Conservation (phyloP, 768 basidiomycete species). For the Sarcomyxa edulis region DNA sequence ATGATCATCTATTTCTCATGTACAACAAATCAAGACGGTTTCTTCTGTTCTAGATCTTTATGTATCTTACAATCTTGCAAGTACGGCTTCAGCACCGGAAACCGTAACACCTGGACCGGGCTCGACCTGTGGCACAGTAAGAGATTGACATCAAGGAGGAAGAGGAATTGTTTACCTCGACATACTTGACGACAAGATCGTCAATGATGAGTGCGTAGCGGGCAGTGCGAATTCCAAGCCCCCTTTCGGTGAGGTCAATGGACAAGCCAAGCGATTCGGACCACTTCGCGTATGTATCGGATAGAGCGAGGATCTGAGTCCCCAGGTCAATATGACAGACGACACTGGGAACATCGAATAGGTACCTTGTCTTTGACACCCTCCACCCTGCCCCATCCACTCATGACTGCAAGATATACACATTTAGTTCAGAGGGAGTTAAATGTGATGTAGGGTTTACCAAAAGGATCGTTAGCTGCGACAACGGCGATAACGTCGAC, state of each 20-base stretch:
- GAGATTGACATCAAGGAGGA: slow-evolving; percentile 1
- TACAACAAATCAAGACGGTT: not conserved
- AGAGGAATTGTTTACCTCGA: slow-evolving; percentile 38
- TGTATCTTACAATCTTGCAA: slow-evolving; percentile 35
- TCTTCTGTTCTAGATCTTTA: slow-evolving; percentile 4
- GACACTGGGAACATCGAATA: too few species aligned
- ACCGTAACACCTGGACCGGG: slow-evolving; percentile 44
- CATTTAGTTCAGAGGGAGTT: too few species aligned
- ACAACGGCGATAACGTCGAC: slow-evolving; percentile 68
- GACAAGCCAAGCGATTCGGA: slow-evolving; percentile 49
- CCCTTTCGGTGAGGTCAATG: slow-evolving; percentile 41
- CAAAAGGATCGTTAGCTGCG: slow-evolving; percentile 78
- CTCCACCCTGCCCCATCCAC: too few species aligned
- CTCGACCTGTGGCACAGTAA: slow-evolving; percentile 37
- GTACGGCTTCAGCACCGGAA: slow-evolving; percentile 54
- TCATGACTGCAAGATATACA: too few species aligned
- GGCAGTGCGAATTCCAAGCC: slow-evolving; percentile 53
- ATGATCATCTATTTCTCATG: slow-evolving; percentile 4
- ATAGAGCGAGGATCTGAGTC: slow-evolving; percentile 51
- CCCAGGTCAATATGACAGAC: not conserved
- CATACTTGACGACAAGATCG: slow-evolving; percentile 62
- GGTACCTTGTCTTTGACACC: slow-evolving; percentile 63
- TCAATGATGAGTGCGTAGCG: slow-evolving; percentile 67
- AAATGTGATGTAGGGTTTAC: too few species aligned
- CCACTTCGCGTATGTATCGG: slow-evolving; percentile 53